Conservation (phyloP, 305 asterid genomes). For the Plantago lanceolata region DNA sequence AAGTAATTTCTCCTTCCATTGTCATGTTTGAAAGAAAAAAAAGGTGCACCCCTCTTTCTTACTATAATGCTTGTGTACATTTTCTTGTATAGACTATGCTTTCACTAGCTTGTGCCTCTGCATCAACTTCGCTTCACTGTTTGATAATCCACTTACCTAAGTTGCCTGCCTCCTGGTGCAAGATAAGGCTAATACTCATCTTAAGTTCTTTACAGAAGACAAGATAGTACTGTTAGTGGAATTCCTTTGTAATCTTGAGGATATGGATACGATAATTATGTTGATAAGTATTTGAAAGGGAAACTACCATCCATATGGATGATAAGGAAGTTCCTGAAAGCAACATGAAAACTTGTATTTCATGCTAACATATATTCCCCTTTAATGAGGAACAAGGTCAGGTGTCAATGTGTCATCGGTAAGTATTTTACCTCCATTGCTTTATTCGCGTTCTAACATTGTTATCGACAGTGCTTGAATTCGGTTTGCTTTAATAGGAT, state of each 20-base stretch:
- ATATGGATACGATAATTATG: slow-evolving; percentile 24
- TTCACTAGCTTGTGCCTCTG: slow-evolving; percentile 22
- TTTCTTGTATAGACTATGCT: slow-evolving; percentile 6
- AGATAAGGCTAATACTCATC: slow-evolving; percentile 28
- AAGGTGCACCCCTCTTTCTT: neutral
- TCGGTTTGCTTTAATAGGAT: neutral
- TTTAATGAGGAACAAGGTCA: neutral
- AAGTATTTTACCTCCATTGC: neutral
- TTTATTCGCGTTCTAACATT: neutral
- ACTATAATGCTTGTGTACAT: neutral
- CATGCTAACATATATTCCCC: neutral
- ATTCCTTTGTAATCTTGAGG: slow-evolving; percentile 23
- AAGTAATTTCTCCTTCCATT: neutral
- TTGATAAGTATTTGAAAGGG: slow-evolving; percentile 29
- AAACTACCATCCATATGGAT: neutral
- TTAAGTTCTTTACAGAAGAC: slow-evolving; percentile 13
- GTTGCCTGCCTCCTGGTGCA: slow-evolving; percentile 27
- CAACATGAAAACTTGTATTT: neutral
- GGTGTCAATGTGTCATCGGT: neutral
- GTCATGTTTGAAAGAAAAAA: neutral
- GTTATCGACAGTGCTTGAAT: neutral
- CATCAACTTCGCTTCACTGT: slow-evolving; percentile 22
- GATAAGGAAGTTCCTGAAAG: neutral
- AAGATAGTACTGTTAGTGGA: slow-evolving; percentile 26
- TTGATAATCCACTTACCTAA: slow-evolving; percentile 23